phyloP scores from a whole-genome alignment of 2,329 filamentous ascomycete genomes.

The Beauveria pseudobassiana region DNA sequence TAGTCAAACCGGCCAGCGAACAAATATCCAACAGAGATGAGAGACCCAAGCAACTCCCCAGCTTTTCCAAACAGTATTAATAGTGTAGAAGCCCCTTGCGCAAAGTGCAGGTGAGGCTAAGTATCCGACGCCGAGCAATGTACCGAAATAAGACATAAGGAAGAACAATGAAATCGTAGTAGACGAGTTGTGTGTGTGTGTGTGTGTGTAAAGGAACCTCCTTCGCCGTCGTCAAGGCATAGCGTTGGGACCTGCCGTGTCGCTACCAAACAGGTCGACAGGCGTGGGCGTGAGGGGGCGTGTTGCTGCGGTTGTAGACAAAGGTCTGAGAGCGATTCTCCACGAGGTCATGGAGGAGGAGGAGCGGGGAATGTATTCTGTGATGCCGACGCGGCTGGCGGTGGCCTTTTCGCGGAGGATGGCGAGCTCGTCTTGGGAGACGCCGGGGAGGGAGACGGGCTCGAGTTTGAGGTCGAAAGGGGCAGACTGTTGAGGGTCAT shows the following conservation, averaged over 20 bases:
- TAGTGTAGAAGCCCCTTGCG: background rate
- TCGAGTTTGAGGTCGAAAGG: constrained; percentile 53
- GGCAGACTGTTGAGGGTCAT: constrained; percentile 39
- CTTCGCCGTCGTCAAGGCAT: background rate
- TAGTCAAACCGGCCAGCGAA: background rate
- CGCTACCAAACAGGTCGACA: constrained; percentile 9
- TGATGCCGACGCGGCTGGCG: constrained; percentile 40
- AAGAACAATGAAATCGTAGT: background rate
- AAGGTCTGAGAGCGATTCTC: constrained; percentile 12
- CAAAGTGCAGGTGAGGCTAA: background rate
- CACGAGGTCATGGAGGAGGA: constrained; percentile 16
- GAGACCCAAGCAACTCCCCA: background rate
- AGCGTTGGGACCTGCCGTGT: background rate
- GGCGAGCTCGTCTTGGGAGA: constrained; percentile 50
- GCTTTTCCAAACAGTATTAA: background rate
- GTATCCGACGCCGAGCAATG: constrained; percentile 6
- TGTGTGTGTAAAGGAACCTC: background rate
- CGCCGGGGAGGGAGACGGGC: constrained; percentile 43
- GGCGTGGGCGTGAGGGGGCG: constrained; percentile 16
- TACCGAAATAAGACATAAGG: background rate
- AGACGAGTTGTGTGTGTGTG: background rate
- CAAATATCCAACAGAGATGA: background rate
- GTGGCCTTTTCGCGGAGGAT: constrained; percentile 46
- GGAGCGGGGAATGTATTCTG: constrained; percentile 23
- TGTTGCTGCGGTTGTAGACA: constrained; percentile 15